Base-by-base conservation (phyloP, 352 stramenopile genomes). In the Phytophthora uliginosa region DNA sequence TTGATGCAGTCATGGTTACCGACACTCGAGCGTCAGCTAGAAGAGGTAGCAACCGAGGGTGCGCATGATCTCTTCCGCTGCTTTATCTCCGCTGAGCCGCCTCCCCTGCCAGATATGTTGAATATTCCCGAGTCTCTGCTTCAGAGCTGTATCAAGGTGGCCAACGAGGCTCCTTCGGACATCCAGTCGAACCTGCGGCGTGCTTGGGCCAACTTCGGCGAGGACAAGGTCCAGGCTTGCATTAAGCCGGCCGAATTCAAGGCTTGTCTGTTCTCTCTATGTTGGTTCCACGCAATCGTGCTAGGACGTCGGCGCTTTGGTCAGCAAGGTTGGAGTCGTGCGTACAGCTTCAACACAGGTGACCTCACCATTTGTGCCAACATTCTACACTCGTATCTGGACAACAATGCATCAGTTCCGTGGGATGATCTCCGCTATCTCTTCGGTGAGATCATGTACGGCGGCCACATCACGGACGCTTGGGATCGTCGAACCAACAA, bases 371-470 rank as follows among this genome's bases (percentile, higher is more conserved):
- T 99, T 71, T 99, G 96, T 73, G 88, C 88, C 34, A 98, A 99
- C 63, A 98, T 99, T 48, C 68, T 99, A 28, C 80, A 94, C 58
- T 95, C 88, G 59, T 99, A 99, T 75, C 72, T 99, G 66, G 93
- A 99, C 82, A 96, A 96, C 77, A 98, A 98, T 66, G 72, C 77
- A 7, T 85, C 75, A 51, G 92, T 99, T 54, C 95, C 95, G 13
- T 99, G 95, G 95, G 95, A 99, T 76, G 97, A 99, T 81, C 70
- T 99, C 7, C 91, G 97, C 15, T 99, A 99, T 73, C 92, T 99
- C 50, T 98, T 99, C 73, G 96, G 96, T 33, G 95, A 99, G 77
- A 99, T 99, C 80, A 99, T 99, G 96, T 99, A 99, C 79, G 96
- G 96, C 36, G 96, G 96, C 10, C 95, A 99, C 71, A 99, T 99